Percentiles rank a stretch among this genome's conserved stretches.
phyloP scores from a whole-genome alignment of 306 rosid genomes.

The Lotus japonicus region DNA sequence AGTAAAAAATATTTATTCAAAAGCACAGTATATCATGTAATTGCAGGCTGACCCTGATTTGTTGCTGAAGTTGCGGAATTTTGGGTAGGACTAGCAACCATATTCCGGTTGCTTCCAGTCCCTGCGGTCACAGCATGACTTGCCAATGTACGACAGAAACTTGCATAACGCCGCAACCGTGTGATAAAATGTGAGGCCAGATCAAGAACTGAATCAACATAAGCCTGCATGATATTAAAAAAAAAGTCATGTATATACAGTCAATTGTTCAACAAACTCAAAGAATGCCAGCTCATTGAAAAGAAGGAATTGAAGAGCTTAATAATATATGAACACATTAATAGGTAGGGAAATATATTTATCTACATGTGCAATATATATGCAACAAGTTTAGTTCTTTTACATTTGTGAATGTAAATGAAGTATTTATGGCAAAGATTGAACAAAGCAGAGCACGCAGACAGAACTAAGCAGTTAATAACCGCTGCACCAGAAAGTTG shows the following conservation, averaged over 20 bases:
- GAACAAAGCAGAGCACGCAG: not conserved
- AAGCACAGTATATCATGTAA: not conserved
- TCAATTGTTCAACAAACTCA: constrained; percentile 2
- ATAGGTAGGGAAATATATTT: not conserved
- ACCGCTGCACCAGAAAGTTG: not conserved
- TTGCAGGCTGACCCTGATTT: constrained; percentile 60
- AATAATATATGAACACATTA: not conserved
- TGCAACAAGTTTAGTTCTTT: not conserved
- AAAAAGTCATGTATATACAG: not conserved
- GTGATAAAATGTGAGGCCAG: constrained; percentile 97
- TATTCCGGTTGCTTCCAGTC: constrained; percentile 73
- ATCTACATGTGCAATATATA: not conserved
- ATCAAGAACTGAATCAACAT: constrained; percentile 97
- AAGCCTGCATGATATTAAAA: constrained; percentile 58
- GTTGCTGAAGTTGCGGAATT: constrained; percentile 70
- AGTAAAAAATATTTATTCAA: not conserved
- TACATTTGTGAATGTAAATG: not conserved
- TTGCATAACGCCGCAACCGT: constrained; percentile 87
- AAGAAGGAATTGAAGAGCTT: not conserved
- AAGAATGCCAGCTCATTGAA: constrained; percentile 1
- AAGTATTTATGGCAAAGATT: not conserved
- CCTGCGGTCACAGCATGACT: constrained; percentile 91
- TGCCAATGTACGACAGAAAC: constrained; percentile 92
- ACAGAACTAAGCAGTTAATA: not conserved
- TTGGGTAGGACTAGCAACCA: constrained; percentile 82